Base-by-base conservation (phyloP, 129 eudicot genomes). In the Saposhnikovia divaricata region DNA sequence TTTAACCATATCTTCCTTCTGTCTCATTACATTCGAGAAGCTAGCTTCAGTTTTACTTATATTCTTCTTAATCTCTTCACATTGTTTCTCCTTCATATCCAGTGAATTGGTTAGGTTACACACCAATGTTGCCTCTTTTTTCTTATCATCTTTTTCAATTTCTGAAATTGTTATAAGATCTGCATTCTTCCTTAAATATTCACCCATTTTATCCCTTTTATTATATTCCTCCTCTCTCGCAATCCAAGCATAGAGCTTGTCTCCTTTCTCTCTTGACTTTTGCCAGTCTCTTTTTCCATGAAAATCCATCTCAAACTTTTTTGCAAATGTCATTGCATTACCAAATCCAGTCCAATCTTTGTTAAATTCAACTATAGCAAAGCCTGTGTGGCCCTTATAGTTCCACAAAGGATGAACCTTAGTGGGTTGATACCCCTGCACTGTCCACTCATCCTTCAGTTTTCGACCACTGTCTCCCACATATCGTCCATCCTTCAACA, bases 351-450 rank as follows among this genome's bases (percentile, higher is more conserved):
- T 81, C 93, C 91, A 92, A 31, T 86, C 83, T 75, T 82, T 88
- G 28, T 82, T 80, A 74, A 92, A 92, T 31, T 88, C 89, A 59
- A 90, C 91, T 66, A 92, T 79, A 23, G 90, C 93, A 59, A 75
- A 87, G 28, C 96, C 97, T 0, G 96, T 83, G 77, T 86, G 90
- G 69, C 97, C 97, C 40, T 5, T 79, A 75, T 45, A 48, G 77
- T 63, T 82, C 97, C 97, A 92, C 83, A 92, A 37, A 37, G 97
- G 93, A 78, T 87, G 87, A 42, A 92, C 88, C 76, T 87, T 92
- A 0, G 71, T 31, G 15, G 88, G 91, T 27, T 84, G 87, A 83
- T 81, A 90, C 28, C 97, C 97, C 79, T 88, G 84, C 75, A 72
- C 72, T 45, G 43, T 74, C 89, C 89, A 90, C 65, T 86, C 89